A percentile compares a stretch with the other conserved stretches of the same genome.
Evolutionary conservation across 306 rosid species (phyloP).

Genomic region (Pterocarpus macrocarpus): DNA sequence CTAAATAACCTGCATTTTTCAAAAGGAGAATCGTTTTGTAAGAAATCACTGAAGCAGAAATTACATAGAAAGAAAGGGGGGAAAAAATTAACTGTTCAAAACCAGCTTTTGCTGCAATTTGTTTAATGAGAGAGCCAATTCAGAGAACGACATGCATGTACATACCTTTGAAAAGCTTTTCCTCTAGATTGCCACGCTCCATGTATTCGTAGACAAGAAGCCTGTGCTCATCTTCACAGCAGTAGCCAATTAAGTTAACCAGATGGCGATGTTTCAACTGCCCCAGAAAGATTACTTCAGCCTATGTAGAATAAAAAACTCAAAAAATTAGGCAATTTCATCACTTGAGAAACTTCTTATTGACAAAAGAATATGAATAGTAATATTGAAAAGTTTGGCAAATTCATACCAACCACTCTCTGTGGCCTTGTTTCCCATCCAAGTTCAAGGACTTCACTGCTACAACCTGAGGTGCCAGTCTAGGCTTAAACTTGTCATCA

Average conservation of each 20-base stretch:
- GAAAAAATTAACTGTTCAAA: neutral
- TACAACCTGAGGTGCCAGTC: constrained; percentile 66
- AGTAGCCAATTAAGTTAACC: constrained; percentile 88
- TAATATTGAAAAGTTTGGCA: neutral
- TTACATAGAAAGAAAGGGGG: too few species aligned
- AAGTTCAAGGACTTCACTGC: constrained; percentile 87
- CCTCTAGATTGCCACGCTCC: constrained; percentile 81
- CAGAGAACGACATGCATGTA: constrained; percentile 21
- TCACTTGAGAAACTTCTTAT: neutral
- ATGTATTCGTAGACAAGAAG: constrained; percentile 91
- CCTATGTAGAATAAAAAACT: constrained; percentile 47
- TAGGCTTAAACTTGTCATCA: constrained; percentile 67
- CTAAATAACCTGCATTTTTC: constrained; percentile 72
- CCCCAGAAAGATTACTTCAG: constrained; percentile 93
- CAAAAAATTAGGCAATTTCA: neutral
- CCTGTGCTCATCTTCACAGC: constrained; percentile 89
- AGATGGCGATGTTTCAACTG: constrained; percentile 87
- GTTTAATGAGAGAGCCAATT: neutral
- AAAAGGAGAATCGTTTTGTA: constrained; percentile 2
- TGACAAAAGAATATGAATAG: neutral
- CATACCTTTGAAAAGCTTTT: constrained; percentile 70
- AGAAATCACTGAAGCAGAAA: constrained; percentile 24
- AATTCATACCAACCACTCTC: constrained; percentile 92
- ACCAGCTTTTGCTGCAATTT: neutral
- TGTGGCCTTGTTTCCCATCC: constrained; percentile 91